These are phyloP conservation scores for Nemania bipapillata DNA, from an alignment of 2,329 filamentous ascomycete species.

Conservation along the genomic window DNA sequence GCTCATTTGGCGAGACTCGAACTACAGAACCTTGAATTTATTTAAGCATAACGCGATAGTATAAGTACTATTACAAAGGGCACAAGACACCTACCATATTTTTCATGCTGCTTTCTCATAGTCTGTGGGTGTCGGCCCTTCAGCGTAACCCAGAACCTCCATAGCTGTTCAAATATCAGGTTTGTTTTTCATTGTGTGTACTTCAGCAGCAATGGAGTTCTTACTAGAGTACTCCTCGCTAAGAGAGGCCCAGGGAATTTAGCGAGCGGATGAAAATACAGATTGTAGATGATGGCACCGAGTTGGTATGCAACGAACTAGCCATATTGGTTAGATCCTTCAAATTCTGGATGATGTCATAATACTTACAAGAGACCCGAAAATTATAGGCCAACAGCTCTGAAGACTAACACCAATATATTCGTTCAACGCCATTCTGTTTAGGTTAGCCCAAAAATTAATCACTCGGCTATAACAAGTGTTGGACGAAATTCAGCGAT, in stretches of 20 bases:
- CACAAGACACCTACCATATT: constrained; percentile 31
- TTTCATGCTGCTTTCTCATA: constrained; percentile 28
- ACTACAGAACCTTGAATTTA: constrained; percentile 35
- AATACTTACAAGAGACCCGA: background rate
- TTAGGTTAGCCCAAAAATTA: background rate
- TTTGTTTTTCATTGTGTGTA: background rate
- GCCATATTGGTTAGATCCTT: background rate
- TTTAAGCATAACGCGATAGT: background rate
- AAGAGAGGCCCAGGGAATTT: constrained; percentile 35
- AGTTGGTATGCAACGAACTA: constrained; percentile 13
- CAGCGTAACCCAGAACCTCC: constrained; percentile 38
- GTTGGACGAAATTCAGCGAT: too few relatives aligned
- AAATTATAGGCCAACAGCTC: background rate
- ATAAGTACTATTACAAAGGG: background rate
- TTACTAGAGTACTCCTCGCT: constrained; percentile 30
- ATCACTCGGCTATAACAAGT: background rate
- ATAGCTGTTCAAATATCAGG: constrained; percentile 26
- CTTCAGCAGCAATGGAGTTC: background rate
- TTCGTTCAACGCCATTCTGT: background rate
- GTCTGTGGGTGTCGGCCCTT: constrained; percentile 29
- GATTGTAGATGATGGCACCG: constrained; percentile 34
- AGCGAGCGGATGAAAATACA: constrained; percentile 40
- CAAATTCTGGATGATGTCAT: background rate
- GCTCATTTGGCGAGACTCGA: constrained; percentile 39
- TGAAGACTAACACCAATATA: background rate